Conservation (phyloP, 1,284 basidiomycete genomes). For the Fereydounia khargensis region DNA sequence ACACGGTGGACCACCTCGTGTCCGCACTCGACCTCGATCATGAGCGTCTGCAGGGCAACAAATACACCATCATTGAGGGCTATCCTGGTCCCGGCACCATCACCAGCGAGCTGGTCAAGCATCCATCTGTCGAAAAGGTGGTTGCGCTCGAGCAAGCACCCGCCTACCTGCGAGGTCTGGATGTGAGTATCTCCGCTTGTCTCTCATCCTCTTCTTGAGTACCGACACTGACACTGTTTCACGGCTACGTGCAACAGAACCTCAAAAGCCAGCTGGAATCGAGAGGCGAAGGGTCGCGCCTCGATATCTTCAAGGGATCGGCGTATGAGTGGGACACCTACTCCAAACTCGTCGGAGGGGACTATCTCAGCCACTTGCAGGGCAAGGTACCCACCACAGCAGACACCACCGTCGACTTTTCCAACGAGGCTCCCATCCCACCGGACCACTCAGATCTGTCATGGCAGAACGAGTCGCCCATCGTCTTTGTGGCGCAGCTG, state of each 20-base stretch:
- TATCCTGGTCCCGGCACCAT: slow-evolving; percentile 52
- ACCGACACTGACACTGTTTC: too few species aligned
- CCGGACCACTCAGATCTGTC: slow-evolving; percentile 14
- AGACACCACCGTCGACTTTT: slow-evolving; percentile 11
- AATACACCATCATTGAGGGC: slow-evolving; percentile 49
- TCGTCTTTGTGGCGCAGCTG: slow-evolving; percentile 50
- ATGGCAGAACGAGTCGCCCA: slow-evolving; percentile 29
- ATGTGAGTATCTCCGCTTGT: too few species aligned
- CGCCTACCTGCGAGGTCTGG: slow-evolving; percentile 17
- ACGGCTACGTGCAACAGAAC: slow-evolving; percentile 9
- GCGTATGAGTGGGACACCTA: slow-evolving; percentile 44
- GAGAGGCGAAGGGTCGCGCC: slow-evolving; percentile 7
- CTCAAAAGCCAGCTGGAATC: slow-evolving; percentile 12
- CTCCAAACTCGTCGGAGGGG: slow-evolving; percentile 19
- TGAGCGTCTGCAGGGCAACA: slow-evolving; percentile 20
- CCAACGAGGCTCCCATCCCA: slow-evolving; percentile 6
- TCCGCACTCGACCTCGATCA: slow-evolving; percentile 18
- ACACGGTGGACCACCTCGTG: slow-evolving; percentile 30
- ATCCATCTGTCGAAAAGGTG: slow-evolving; percentile 50
- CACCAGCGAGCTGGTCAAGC: slow-evolving; percentile 37
- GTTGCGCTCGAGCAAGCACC: slow-evolving; percentile 42
- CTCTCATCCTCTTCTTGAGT: too few species aligned
- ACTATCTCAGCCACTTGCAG: slow-evolving; percentile 36
- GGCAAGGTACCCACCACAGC: slow-evolving; percentile 10
- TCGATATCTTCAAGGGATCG: slow-evolving; percentile 22